Percentiles rank a stretch among this genome's conserved stretches.
phyloP scores from a whole-genome alignment of 2,329 filamentous ascomycete genomes.

The Dactylellina haptotyla region DNA sequence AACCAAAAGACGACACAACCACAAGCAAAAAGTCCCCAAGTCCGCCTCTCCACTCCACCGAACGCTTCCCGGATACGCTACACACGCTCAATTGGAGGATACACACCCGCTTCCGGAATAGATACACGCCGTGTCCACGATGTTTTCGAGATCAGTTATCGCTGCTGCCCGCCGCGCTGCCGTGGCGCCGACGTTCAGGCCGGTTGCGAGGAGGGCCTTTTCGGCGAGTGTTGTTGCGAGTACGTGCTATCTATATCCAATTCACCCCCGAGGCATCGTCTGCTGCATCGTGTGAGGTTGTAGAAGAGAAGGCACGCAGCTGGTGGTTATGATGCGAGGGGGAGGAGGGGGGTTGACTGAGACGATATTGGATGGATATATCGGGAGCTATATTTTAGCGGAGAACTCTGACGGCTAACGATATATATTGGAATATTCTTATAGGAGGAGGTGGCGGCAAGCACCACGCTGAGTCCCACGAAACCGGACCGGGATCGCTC shows the following conservation, averaged over 20 bases:
- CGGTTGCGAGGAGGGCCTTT: constrained; percentile 48
- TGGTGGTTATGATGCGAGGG: not conserved
- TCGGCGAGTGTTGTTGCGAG: constrained; percentile 44
- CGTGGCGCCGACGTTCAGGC: constrained; percentile 38
- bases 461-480: constrained; percentile 26
- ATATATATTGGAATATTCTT: not conserved
- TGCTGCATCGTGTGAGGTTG: too few relatives aligned
- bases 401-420: not conserved
- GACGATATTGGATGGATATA: not conserved
- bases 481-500: constrained; percentile 22
- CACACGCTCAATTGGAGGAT: constrained; percentile 25
- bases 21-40: not conserved
- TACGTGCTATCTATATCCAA: constrained; percentile 11
- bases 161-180: constrained; percentile 45
- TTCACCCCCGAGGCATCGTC: not conserved
- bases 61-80: not conserved
- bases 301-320: not conserved
- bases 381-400: not conserved
- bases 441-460: constrained; percentile 23
- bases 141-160: constrained; percentile 52
- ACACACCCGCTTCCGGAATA: not conserved
- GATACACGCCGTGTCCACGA: not conserved
- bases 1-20: constrained; percentile 1
- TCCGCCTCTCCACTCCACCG: constrained; percentile 49
- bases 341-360: not conserved